Percentiles rank a stretch among this genome's conserved stretches.
Conservation (phyloP, 2,329 filamentous ascomycete species). For the Monilinia polystroma region DNA sequence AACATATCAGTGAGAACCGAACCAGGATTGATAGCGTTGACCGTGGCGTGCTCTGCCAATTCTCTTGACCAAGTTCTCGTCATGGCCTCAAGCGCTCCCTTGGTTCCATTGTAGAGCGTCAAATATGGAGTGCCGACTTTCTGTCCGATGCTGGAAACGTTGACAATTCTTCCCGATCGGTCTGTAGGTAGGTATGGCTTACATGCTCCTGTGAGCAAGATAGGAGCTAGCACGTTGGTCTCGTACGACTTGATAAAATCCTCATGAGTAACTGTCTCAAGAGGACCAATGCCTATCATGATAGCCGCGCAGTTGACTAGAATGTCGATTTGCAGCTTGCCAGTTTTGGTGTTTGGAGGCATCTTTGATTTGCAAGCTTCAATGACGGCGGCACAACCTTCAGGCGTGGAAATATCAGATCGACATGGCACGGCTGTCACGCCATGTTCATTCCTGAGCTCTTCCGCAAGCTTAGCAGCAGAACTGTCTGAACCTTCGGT, state of each 20-base stretch:
- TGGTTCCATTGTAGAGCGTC: slow-evolving; percentile 61
- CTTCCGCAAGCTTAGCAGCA: slow-evolving; percentile 52
- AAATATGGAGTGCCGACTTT: slow-evolving; percentile 56
- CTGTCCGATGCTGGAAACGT: slow-evolving; percentile 56
- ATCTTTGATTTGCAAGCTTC: slow-evolving; percentile 46
- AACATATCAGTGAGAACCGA: slow-evolving; percentile 24
- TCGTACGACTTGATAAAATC: slow-evolving; percentile 71
- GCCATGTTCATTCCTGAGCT: slow-evolving; percentile 54
- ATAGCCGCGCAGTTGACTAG: slow-evolving; percentile 81
- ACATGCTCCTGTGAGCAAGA: slow-evolving; percentile 71
- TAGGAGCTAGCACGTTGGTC: slow-evolving; percentile 76
- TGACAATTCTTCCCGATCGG: slow-evolving; percentile 62
- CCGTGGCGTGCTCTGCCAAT: slow-evolving; percentile 20
- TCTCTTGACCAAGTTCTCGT: slow-evolving; percentile 42
- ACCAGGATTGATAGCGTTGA: slow-evolving; percentile 22
- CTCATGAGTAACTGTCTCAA: slow-evolving; percentile 58
- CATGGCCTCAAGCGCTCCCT: slow-evolving; percentile 64
- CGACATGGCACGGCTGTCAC: slow-evolving; percentile 63
- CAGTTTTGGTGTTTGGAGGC: slow-evolving; percentile 39
- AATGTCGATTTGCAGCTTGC: slow-evolving; percentile 70
- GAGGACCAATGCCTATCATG: slow-evolving; percentile 57
- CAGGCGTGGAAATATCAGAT: slow-evolving; percentile 64
- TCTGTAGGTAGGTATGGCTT: slow-evolving; percentile 66
- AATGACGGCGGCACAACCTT: slow-evolving; percentile 59
- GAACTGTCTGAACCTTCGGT: slow-evolving; percentile 54